phyloP scores from a whole-genome alignment of 305 asterid genomes.

The Rubia tinctorum region DNA sequence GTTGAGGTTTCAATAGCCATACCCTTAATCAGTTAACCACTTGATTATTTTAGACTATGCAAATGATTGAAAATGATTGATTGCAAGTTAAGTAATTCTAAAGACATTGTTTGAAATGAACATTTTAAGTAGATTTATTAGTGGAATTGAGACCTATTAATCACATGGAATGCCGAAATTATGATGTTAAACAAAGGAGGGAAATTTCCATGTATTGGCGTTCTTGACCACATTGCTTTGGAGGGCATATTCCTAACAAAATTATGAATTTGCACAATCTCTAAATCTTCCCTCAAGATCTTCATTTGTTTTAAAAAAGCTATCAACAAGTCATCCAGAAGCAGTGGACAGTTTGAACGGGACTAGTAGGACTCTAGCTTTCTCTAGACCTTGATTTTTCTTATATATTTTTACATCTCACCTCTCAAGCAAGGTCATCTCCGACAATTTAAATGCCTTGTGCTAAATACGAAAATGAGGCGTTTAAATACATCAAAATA shows the following conservation, averaged over 20 bases:
- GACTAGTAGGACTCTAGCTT: neutral
- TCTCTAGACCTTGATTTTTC: neutral
- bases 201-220: slow-evolving; percentile 4
- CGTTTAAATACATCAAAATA: no score
- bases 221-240: neutral
- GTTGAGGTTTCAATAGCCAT: slow-evolving; percentile 21
- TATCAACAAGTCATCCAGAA: neutral
- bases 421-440: no score
- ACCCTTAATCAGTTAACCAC: slow-evolving; percentile 16
- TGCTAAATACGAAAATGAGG: no score
- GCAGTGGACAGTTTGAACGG: neutral
- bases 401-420: no score
- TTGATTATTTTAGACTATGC: slow-evolving; percentile 22
- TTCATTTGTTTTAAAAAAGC: neutral
- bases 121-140: slow-evolving; percentile 6
- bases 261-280: neutral
- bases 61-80: slow-evolving; percentile 47
- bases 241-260: slow-evolving; percentile 6
- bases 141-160: slow-evolving; percentile 5
- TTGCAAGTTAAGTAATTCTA: slow-evolving; percentile 5
- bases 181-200: slow-evolving; percentile 1
- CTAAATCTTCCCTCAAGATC: neutral
- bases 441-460: no score
- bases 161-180: slow-evolving; percentile 10
- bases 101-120: slow-evolving; percentile 3